Base-by-base conservation (phyloP, 805 yeast genomes). In the Komagataella pseudopastoris region DNA sequence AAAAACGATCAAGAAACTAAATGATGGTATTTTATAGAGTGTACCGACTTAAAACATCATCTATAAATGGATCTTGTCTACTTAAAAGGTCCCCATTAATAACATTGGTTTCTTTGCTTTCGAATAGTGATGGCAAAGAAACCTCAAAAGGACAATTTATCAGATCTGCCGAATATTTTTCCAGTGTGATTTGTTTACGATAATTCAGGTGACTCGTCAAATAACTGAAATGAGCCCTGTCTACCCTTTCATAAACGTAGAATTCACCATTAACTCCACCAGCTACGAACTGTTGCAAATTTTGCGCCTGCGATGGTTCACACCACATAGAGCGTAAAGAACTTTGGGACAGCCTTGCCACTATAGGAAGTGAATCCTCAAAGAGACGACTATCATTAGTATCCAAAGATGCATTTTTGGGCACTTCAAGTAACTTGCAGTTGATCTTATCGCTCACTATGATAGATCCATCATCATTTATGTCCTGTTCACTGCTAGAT, bases 1-100 rank as follows among this genome's bases (percentile, higher is more conserved):
- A 81, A 78, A 60, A 66, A 66, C 24, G 82, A 78, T 55, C 54
- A 52, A 47, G 49, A 56, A 30, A 49, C 14, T 12, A 14, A 44
- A 45, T 16, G 30, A n/a, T 24, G 16, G 20, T 24, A n/a, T n/a
- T 18, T 39, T n/a, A 24, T 20, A 23, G 36, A 22, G 20, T 47
- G n/a, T 23, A n/a, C 24, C 49, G 36, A 20, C 17, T 18, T 12
- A 47, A 18, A n/a, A 47, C 6, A 30, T 47, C 44, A 23, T 30
- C 24, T 14, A n/a, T 14, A 47, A 47, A 17, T 16, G 49, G 18
- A 47, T 23, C 24, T 22, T 30, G 49, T 20, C 22, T 16, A 47
- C 6, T 23, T 20, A 22, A 22, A 23, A 23, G 7, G 22, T 17
- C 49, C 6, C 46, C 39, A 6, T 23, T n/a, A 47, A 49, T 6